Conservation (phyloP, 345 rosid species). For the Clarkia xantiana region DNA sequence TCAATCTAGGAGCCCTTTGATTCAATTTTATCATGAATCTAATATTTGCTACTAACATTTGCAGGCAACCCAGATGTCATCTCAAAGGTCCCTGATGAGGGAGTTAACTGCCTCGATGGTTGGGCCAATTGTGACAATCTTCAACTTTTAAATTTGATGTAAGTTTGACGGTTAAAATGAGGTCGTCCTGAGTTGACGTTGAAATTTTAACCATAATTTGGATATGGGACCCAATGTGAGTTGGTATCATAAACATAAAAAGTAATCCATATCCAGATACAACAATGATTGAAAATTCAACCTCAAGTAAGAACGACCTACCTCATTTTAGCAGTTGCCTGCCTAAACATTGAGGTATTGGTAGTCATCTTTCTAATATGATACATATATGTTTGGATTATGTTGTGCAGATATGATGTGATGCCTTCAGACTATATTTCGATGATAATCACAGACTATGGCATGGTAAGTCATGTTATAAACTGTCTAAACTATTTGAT, state of each 20-base stretch:
- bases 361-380: constrained; percentile 9
- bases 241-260: too few species aligned
- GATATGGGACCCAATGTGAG: too few species aligned
- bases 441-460: constrained; percentile 81
- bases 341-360: not conserved
- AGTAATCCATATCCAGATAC: too few species aligned
- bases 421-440: constrained; percentile 88
- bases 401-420: constrained; percentile 63
- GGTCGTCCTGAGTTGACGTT: too few species aligned
- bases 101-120: constrained; percentile 43
- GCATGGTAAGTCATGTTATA: constrained; percentile 56
- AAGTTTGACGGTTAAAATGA: constrained; percentile 13
- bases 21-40: too few species aligned
- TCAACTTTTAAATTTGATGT: constrained; percentile 72
- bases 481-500: not conserved
- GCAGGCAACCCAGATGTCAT: constrained; percentile 89
- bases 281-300: too few species aligned
- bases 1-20: too few species aligned
- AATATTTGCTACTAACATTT: not conserved
- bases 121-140: constrained; percentile 41
- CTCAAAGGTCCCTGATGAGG: constrained; percentile 51
- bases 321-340: too few species aligned
- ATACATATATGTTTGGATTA: constrained; percentile 5
- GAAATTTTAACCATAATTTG: too few species aligned
- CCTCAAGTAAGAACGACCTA: too few species aligned